phyloP scores from a whole-genome alignment of 148 eudicot genomes.

The Persicaria maculosa region DNA sequence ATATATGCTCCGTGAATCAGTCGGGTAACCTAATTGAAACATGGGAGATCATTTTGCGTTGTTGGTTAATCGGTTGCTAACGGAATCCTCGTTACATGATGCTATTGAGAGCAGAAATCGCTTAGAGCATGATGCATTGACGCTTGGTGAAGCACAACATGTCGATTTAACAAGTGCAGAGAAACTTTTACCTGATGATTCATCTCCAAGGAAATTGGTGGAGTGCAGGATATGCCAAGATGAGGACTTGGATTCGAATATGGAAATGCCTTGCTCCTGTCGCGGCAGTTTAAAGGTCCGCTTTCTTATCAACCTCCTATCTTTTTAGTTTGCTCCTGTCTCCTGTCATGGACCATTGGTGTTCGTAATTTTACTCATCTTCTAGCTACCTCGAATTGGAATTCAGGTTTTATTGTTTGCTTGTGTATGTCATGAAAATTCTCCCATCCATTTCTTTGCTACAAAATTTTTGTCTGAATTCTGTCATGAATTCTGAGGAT shows the following conservation, averaged over 20 bases:
- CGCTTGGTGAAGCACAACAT: conserved; percentile 21
- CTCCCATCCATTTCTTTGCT: too few species aligned
- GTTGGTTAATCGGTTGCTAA: conserved; percentile 74
- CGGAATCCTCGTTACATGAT: conserved; percentile 83
- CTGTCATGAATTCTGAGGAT: too few species aligned
- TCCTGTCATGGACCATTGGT: too few species aligned
- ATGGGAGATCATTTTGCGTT: conserved; percentile 95
- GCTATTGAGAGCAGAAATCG: conserved; percentile 59
- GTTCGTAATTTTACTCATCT: too few species aligned
- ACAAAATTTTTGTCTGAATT: too few species aligned
- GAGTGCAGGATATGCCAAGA: conserved; percentile 97
- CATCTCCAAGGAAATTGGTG: conserved; percentile 49
- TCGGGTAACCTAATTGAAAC: too few species aligned
- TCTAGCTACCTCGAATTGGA: too few species aligned
- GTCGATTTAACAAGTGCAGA: conserved; percentile 24
- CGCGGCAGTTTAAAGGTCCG: conserved; percentile 85
- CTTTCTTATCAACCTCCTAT: neutral
- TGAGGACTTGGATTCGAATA: conserved; percentile 70
- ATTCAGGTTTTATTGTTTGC: too few species aligned
- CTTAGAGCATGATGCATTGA: conserved; percentile 19
- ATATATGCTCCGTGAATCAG: too few species aligned
- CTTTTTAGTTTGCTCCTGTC: too few species aligned
- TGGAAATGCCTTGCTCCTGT: conserved; percentile 95
- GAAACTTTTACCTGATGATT: conserved; percentile 18
- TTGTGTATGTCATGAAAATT: too few species aligned